These are phyloP conservation scores for Davidsoniella neocaledoniae DNA, from an alignment of 2,329 filamentous ascomycete species.

Conservation along the genomic window DNA sequence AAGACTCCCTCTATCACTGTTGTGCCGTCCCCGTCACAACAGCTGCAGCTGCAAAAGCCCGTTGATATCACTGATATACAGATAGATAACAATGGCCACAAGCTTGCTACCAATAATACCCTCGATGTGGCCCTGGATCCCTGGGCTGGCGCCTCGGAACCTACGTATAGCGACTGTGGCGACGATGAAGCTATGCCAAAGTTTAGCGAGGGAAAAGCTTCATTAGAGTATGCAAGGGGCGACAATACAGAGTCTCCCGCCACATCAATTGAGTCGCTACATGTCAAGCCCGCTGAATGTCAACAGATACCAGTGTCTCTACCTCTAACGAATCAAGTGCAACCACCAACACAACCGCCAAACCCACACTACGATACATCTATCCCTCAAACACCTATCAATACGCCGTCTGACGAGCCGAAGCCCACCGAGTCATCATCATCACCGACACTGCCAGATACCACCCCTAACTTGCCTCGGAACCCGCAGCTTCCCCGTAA, in stretches of 20 bases:
- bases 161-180: background rate
- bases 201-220: constrained; percentile 4
- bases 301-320: background rate
- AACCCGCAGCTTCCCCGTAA: background rate
- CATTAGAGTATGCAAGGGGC: background rate
- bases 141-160: constrained; percentile 7
- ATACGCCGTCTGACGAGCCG: background rate
- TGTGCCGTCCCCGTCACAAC: background rate
- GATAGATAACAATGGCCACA: background rate
- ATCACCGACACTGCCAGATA: background rate
- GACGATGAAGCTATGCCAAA: background rate
- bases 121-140: constrained; percentile 4
- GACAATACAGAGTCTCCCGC: constrained; percentile 3
- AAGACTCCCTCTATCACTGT: background rate
- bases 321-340: background rate
- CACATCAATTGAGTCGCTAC: constrained; percentile 4
- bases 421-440: background rate
- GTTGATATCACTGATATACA: too few relatives aligned
- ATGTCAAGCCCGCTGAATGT: background rate
- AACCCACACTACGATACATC: background rate
- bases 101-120: background rate
- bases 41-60: background rate
- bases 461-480: background rate
- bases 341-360: background rate
- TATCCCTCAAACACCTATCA: background rate